Conservation (phyloP, 495 filamentous ascomycete genomes). For the Neurospora pannonica region DNA sequence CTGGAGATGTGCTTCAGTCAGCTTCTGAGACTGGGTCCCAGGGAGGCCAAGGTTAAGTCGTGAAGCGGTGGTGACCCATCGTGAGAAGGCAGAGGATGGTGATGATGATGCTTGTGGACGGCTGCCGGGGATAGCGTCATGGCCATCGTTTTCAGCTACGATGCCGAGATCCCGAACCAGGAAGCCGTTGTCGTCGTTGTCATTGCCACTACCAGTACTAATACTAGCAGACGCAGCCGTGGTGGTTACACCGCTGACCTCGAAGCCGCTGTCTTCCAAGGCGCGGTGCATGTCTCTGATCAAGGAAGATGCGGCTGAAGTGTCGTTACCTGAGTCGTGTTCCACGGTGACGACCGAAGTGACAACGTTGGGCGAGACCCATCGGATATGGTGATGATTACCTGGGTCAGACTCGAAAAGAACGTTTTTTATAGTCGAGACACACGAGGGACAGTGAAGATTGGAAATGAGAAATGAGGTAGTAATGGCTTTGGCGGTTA, state of each 20-base stretch:
- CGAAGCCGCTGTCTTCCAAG: conserved; percentile 37
- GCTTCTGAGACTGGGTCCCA: conserved; percentile 6
- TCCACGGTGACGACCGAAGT: conserved; percentile 44
- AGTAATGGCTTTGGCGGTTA: conserved; percentile 16
- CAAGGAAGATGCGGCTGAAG: conserved; percentile 8
- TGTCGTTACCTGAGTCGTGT: conserved; percentile 6
- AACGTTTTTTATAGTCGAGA: conserved; percentile 43
- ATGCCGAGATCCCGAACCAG: conserved; percentile 7
- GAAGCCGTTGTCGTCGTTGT: neutral
- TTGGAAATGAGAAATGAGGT: conserved; percentile 45
- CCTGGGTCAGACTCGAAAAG: conserved; percentile 29
- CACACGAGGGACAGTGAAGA: conserved; percentile 55
- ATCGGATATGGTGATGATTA: conserved; percentile 23
- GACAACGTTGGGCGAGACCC: conserved; percentile 48
- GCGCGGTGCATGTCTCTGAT: conserved; percentile 28
- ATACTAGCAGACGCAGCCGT: conserved; percentile 10
- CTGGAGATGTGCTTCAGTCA: conserved; percentile 14
- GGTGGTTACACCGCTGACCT: conserved; percentile 34
- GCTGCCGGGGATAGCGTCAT: neutral
- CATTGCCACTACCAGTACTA: neutral
- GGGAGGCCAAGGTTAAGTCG: neutral
- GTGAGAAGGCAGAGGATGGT: conserved; percentile 5
- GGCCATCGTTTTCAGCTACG: neutral
- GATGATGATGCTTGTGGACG: neutral
- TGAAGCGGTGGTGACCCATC: conserved; percentile 18